A percentile compares a stretch with the other conserved stretches of the same genome.
phyloP scores from a whole-genome alignment of 441 rosid species.

The Pelargonium myrrhifolium region DNA sequence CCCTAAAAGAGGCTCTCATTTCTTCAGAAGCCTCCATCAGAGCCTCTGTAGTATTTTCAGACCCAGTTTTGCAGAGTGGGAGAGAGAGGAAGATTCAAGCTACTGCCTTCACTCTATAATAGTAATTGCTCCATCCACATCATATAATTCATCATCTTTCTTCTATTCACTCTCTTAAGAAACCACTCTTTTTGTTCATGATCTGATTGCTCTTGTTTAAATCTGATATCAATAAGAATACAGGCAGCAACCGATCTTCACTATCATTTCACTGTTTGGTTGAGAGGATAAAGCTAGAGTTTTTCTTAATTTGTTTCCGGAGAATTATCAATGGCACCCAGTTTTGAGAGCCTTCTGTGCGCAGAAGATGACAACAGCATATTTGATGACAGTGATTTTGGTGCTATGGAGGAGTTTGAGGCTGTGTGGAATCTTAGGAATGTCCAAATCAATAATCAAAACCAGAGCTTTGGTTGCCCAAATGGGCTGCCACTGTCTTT shows the following conservation, averaged over 20 bases:
- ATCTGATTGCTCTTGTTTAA: neutral
- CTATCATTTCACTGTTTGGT: conserved; percentile 9
- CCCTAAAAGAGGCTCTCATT: conserved; percentile 41
- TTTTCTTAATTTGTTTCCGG: neutral
- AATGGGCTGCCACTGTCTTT: conserved; percentile 24
- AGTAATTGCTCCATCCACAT: neutral
- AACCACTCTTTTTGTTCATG: conserved; percentile 5
- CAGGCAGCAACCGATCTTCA: conserved; percentile 12
- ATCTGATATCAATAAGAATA: neutral
- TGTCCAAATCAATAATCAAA: conserved; percentile 23
- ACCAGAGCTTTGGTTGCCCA: conserved; percentile 23
- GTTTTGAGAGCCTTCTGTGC: conserved; percentile 60
- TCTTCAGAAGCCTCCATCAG: conserved; percentile 36
- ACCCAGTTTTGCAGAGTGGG: conserved; percentile 12
- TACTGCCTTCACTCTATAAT: conserved; percentile 9
- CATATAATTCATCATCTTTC: conserved; percentile 23
- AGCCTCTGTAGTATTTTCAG: conserved; percentile 31
- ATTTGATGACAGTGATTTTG: conserved; percentile 36
- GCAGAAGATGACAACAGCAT: conserved; percentile 40
- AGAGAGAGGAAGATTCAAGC: conserved; percentile 16
- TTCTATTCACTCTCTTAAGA: conserved; percentile 22
- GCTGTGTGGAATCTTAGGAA: conserved; percentile 24
- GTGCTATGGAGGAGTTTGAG: conserved; percentile 29
- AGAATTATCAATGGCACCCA: conserved; percentile 43
- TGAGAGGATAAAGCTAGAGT: conserved; percentile 7